Conservation (phyloP, 2,329 filamentous ascomycete genomes). For the Emmonsia crescens region DNA sequence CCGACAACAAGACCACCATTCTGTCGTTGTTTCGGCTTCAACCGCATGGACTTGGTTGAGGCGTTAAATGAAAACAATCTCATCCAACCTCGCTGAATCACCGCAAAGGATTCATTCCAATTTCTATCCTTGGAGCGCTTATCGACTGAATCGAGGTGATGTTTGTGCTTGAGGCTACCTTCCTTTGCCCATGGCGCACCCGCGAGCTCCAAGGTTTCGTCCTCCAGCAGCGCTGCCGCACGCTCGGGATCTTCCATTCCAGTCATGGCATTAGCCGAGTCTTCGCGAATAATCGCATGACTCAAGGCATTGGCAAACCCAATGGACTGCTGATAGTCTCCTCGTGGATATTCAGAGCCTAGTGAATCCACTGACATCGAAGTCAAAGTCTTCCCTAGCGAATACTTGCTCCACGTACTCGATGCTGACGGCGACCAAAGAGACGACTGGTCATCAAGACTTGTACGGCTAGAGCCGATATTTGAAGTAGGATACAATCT, state of each 20-base stretch:
- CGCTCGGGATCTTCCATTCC: constrained; percentile 50
- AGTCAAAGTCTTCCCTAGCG: constrained; percentile 78
- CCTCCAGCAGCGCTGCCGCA: constrained; percentile 63
- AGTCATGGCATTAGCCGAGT: constrained; percentile 42
- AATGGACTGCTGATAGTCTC: constrained; percentile 89
- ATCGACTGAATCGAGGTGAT: constrained; percentile 81
- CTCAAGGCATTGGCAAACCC: constrained; percentile 95
- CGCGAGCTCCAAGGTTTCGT: constrained; percentile 80
- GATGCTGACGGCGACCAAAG: constrained; percentile 85
- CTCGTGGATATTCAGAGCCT: constrained; percentile 60
- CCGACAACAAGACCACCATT: constrained; percentile 63
- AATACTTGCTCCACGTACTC: constrained; percentile 94
- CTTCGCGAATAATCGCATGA: constrained; percentile 89
- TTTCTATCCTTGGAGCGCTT: constrained; percentile 89
- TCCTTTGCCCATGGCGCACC: constrained; percentile 99
- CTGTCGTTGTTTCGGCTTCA: constrained; percentile 46
- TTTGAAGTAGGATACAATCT: constrained; percentile 66
- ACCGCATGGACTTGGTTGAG: constrained; percentile 55
- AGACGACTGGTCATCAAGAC: constrained; percentile 80
- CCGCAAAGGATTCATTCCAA: constrained; percentile 92
- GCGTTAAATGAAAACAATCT: constrained; percentile 85
- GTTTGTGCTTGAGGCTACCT: constrained; percentile 90
- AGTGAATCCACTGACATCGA: constrained; percentile 90
- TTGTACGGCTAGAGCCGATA: constrained; percentile 83
- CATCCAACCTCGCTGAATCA: constrained; percentile 89